Conservation (phyloP, 225 moss, liverwort and hornwort species). For the Rhytidiadelphus loreus region DNA sequence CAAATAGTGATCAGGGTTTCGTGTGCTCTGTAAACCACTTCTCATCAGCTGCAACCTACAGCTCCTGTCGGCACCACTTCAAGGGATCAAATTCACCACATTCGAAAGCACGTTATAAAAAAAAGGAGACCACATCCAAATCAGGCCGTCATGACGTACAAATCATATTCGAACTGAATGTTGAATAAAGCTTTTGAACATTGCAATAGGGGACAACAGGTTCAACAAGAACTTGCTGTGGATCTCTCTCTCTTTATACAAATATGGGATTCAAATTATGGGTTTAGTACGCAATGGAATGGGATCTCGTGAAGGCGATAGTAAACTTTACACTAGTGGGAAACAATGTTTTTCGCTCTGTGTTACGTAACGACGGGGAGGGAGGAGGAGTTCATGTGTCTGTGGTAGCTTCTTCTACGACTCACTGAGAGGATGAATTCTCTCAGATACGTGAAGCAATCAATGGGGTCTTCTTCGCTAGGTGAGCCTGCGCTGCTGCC, state of each 20-base stretch:
- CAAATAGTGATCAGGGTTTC: background rate
- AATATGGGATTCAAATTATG: background rate
- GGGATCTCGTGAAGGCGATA: background rate
- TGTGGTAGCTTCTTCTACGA: background rate
- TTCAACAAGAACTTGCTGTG: background rate
- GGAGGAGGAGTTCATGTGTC: background rate
- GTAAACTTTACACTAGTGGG: background rate
- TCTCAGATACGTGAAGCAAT: conserved; percentile 62
- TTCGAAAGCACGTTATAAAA: background rate
- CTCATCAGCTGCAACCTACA: background rate
- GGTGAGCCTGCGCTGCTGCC: conserved; percentile 64
- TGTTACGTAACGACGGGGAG: background rate
- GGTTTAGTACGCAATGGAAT: background rate
- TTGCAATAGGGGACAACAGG: background rate
- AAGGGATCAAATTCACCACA: background rate
- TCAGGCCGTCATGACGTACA: background rate
- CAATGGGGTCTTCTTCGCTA: conserved; percentile 62
- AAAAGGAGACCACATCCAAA: background rate
- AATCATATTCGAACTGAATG: background rate
- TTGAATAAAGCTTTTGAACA: background rate
- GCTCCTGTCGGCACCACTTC: background rate
- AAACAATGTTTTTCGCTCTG: background rate
- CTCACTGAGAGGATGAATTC: background rate
- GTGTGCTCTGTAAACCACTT: background rate
- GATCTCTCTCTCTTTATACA: background rate